These are phyloP conservation scores for Trichoderma virens DNA, from an alignment of 495 filamentous ascomycete genomes.

Conservation along the genomic window DNA sequence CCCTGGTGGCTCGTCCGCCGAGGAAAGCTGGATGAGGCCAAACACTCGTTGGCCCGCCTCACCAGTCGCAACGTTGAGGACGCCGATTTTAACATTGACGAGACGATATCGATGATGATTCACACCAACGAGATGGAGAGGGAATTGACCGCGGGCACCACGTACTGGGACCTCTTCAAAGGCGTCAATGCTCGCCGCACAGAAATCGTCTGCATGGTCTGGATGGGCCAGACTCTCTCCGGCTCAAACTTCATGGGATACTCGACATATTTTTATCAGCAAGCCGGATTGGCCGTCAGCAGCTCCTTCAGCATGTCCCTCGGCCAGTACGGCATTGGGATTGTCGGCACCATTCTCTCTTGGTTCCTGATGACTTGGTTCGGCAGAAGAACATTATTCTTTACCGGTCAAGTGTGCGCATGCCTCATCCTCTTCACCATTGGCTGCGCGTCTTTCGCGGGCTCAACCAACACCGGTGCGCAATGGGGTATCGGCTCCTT, in stretches of 20 bases:
- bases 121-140: slow-evolving; percentile 37
- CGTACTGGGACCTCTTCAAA: slow-evolving; percentile 49
- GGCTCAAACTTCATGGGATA: slow-evolving; percentile 61
- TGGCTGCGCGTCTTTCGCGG: not conserved
- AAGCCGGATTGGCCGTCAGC: slow-evolving; percentile 52
- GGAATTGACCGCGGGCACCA: not conserved
- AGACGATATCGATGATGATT: slow-evolving; percentile 24
- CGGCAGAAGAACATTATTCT: slow-evolving; percentile 7
- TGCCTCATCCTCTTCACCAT: not conserved
- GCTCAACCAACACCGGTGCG: slow-evolving; percentile 28
- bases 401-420: not conserved
- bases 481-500: slow-evolving; percentile 12
- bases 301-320: slow-evolving; percentile 34
- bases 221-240: slow-evolving; percentile 58
- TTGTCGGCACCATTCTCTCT: not conserved
- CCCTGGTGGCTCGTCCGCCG: slow-evolving; percentile 46
- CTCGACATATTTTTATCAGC: slow-evolving; percentile 58
- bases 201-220: slow-evolving; percentile 55
- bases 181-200: slow-evolving; percentile 58
- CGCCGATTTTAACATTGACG: not conserved
- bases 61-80: slow-evolving; percentile 39
- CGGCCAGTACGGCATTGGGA: slow-evolving; percentile 5
- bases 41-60: slow-evolving; percentile 35
- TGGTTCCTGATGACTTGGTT: slow-evolving; percentile 8
- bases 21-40: slow-evolving; percentile 35